Evolutionary conservation across 495 filamentous ascomycete species (phyloP).

Genomic region (Choiromyces venosus): DNA sequence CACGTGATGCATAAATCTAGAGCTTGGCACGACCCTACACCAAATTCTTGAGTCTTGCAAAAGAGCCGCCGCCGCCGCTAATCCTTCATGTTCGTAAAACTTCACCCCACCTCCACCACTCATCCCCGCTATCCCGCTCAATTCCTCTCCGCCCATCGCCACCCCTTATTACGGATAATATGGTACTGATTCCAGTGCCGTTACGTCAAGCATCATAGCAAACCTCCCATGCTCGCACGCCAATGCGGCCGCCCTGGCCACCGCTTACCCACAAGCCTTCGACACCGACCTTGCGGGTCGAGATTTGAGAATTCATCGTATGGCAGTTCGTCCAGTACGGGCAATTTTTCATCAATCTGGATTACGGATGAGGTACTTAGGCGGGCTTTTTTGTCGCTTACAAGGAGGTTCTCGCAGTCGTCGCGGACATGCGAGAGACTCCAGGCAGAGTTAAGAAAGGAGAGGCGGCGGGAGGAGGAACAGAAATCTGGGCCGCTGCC

Average conservation of each 20-base stretch:
- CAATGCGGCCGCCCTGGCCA: conserved; percentile 34
- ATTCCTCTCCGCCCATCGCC: background rate
- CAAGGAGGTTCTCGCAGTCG: conserved; percentile 14
- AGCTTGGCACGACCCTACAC: background rate
- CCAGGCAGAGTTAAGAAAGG: background rate
- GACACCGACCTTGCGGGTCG: background rate
- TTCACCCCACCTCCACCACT: background rate
- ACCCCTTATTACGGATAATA: background rate
- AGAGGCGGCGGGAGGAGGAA: conserved; percentile 12
- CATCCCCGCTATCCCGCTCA: background rate
- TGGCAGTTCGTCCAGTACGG: background rate
- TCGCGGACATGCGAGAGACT: conserved; percentile 20
- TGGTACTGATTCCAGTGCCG: background rate
- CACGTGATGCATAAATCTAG: background rate
- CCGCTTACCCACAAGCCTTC: conserved; percentile 9
- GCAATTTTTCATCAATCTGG: conserved; percentile 10
- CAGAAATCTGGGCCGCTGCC: background rate
- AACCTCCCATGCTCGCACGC: conserved; percentile 27
- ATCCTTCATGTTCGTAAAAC: background rate
- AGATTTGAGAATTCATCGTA: background rate
- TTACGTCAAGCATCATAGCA: background rate
- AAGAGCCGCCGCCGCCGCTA: background rate
- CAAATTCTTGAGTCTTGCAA: background rate
- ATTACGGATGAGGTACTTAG: conserved; percentile 19
- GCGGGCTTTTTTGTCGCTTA: conserved; percentile 12